Conservation (phyloP, 345 rosid genomes). For the Bretschneidera sinensis region DNA sequence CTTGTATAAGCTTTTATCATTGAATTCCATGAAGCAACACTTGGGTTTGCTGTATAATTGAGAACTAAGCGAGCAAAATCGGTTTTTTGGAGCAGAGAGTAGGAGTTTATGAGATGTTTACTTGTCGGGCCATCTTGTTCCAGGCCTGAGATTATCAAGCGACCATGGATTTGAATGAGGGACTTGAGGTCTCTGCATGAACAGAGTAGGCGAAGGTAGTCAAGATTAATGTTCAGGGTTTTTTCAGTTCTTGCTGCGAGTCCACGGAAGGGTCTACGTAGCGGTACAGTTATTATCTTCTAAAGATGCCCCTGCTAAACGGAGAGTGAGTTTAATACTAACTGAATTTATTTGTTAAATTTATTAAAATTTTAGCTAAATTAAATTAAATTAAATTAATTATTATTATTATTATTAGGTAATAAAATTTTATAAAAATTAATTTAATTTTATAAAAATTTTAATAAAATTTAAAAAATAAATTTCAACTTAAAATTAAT, state of each 20-base stretch:
- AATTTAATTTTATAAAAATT: no score
- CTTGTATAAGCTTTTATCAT: slow-evolving; percentile 48
- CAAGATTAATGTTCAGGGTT: background rate
- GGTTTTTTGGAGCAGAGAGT: slow-evolving; percentile 35
- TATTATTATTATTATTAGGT: no score
- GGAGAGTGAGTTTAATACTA: no score
- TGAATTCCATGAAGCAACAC: slow-evolving; percentile 40
- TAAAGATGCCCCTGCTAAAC: no score
- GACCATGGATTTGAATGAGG: slow-evolving; percentile 45
- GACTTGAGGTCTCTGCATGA: slow-evolving; percentile 35
- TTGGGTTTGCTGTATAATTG: slow-evolving; percentile 37
- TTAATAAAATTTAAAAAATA: no score
- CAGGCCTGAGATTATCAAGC: slow-evolving; percentile 37
- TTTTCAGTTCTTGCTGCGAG: background rate
- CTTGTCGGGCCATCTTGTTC: slow-evolving; percentile 19
- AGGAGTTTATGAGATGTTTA: slow-evolving; percentile 39
- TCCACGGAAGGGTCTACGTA: background rate
- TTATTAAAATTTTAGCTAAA: no score
- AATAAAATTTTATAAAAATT: no score
- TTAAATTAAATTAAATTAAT: no score
- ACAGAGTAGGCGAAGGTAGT: slow-evolving; percentile 27
- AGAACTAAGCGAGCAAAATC: slow-evolving; percentile 45
- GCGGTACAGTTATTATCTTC: no score
- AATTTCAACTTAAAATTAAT: no score
- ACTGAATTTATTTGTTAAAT: no score